Conservation (phyloP, 1,139 yeast species). For the Kodamaea plutei region DNA sequence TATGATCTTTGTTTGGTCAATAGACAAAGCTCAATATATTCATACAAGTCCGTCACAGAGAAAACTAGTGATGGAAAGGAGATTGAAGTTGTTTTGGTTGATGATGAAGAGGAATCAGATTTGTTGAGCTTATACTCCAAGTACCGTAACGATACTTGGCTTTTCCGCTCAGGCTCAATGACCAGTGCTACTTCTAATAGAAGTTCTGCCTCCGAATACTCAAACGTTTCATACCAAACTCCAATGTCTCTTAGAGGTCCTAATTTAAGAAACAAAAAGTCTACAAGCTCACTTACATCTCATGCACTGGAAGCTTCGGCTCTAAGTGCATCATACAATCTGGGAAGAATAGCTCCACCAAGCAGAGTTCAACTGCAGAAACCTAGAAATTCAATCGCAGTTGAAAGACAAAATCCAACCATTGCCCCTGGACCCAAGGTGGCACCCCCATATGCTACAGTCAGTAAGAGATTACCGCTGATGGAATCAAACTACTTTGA, state of each 20-base stretch:
- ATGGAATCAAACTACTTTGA: conserved; percentile 26
- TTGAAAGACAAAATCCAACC: neutral
- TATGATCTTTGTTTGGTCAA: conserved; percentile 35
- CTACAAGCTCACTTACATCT: conserved; percentile 6
- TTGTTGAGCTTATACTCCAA: conserved; percentile 43
- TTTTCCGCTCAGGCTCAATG: conserved; percentile 21
- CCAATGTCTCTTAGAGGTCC: conserved; percentile 9
- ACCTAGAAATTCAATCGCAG: too few relatives aligned
- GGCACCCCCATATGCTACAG: conserved; percentile 6
- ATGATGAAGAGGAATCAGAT: conserved; percentile 34
- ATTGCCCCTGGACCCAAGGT: too few relatives aligned
- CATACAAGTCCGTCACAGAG: conserved; percentile 41
- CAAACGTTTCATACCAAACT: conserved; percentile 11
- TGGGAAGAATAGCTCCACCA: conserved; percentile 13
- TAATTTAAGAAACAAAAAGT: conserved; percentile 5
- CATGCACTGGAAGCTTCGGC: conserved; percentile 8
- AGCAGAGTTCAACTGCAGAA: neutral
- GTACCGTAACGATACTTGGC: conserved; percentile 31
- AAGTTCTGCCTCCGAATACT: conserved; percentile 17
- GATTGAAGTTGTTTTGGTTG: conserved; percentile 45
- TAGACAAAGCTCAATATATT: conserved; percentile 31
- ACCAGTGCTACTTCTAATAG: conserved; percentile 7
- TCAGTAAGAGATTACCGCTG: conserved; percentile 10
- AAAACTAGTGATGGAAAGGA: conserved; percentile 37
- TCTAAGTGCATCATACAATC: conserved; percentile 11